Percentiles rank a stretch among this genome's conserved stretches.
phyloP scores from a whole-genome alignment of 306 rosid genomes.

The Pueraria montana region DNA sequence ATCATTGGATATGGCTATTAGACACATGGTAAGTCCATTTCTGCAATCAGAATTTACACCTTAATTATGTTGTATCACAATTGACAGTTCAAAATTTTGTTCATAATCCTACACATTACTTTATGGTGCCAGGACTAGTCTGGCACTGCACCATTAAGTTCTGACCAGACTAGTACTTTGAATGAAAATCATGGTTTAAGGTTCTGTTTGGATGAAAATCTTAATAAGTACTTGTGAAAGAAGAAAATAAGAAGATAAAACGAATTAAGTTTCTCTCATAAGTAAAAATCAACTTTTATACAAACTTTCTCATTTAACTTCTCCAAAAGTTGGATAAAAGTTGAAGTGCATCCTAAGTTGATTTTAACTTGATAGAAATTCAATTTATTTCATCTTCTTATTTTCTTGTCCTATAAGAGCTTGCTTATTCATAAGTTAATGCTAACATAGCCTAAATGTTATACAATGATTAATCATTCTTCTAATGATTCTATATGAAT shows the following conservation, averaged over 20 bases:
- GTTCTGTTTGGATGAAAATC: no score
- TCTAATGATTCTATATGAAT: not conserved
- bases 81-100: not conserved
- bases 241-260: not conserved
- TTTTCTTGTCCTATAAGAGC: not conserved
- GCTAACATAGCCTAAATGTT: not conserved
- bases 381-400: not conserved
- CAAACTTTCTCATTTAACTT: no score
- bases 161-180: no score
- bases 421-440: not conserved
- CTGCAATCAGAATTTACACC: not conserved
- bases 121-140: no score
- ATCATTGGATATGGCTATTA: constrained; percentile 88
- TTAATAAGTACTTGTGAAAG: no score
- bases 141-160: no score
- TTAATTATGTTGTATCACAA: not conserved
- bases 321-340: no score
- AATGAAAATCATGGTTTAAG: not conserved
- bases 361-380: not conserved
- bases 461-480: not conserved
- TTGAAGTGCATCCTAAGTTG: not conserved
- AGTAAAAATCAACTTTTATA: not conserved
- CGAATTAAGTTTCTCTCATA: not conserved
- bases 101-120: not conserved
- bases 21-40: constrained; percentile 72